Conservation (phyloP, 495 filamentous ascomycete species). For the Aspergillus homomorphus region DNA sequence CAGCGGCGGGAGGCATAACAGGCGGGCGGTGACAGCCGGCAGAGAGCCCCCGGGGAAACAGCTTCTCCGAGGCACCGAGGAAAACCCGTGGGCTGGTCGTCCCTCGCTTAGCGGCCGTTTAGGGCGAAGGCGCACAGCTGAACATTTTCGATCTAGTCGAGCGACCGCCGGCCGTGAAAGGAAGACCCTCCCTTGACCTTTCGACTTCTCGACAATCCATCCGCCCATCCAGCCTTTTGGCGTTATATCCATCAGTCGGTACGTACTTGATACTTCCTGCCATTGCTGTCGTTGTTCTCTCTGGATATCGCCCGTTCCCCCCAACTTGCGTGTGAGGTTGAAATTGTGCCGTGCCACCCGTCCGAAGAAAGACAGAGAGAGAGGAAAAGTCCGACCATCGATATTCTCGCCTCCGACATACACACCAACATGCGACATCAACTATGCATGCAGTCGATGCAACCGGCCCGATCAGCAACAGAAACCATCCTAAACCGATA, state of each 20-base stretch:
- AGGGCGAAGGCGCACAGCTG: constrained; percentile 31
- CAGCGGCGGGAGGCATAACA: constrained; percentile 4
- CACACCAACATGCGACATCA: not conserved
- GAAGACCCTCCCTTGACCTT: constrained; percentile 32
- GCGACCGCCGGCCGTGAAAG: constrained; percentile 36
- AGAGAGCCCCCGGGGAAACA: constrained; percentile 16
- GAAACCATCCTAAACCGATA: not conserved
- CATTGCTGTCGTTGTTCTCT: not conserved
- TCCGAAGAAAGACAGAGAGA: not conserved
- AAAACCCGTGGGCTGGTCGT: too few relatives aligned
- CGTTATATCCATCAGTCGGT: constrained; percentile 46
- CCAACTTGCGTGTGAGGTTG: not conserved
- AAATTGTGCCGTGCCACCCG: not conserved
- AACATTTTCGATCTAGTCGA: constrained; percentile 28
- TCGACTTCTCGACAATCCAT: constrained; percentile 48
- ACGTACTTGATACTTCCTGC: constrained; percentile 28
- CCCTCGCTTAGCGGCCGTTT: constrained; percentile 42
- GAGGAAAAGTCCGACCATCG: not conserved
- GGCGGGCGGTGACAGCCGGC: not conserved
- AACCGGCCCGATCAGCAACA: not conserved
- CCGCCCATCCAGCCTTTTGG: constrained; percentile 39
- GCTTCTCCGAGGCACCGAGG: not conserved
- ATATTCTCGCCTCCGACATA: not conserved
- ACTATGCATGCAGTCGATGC: not conserved
- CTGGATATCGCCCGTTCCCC: not conserved